Conservation (phyloP, 1,284 basidiomycete species). For the Heterobasidion parviporum region DNA sequence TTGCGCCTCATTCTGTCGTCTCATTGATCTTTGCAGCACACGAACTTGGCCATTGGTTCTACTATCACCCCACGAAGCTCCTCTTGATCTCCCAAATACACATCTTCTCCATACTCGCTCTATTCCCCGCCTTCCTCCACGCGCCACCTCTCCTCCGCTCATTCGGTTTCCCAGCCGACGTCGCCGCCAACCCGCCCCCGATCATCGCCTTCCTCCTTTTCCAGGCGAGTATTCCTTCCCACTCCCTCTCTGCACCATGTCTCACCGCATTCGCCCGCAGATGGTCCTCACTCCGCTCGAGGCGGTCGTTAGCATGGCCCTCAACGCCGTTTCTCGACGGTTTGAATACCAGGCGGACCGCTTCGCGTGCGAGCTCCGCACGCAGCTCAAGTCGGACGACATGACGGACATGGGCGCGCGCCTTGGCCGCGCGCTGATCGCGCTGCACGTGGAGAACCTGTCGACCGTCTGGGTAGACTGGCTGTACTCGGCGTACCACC, state of each 20-base stretch:
- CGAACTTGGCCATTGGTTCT: conserved; percentile 95
- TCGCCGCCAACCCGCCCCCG: conserved; percentile 68
- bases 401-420: conserved; percentile 76
- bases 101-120: conserved; percentile 77
- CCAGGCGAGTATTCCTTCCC: conserved; percentile 36
- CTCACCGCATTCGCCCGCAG: conserved; percentile 21
- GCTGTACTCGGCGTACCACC: conserved; percentile 90
- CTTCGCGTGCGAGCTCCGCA: conserved; percentile 67
- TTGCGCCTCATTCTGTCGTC: conserved; percentile 2
- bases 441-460: conserved; percentile 85
- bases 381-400: conserved; percentile 31
- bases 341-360: conserved; percentile 90
- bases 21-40: conserved; percentile 47
- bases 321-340: conserved; percentile 75
- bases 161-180: conserved; percentile 76
- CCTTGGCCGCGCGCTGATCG: conserved; percentile 71
- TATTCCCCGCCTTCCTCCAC: conserved; percentile 90
- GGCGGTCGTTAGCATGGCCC: conserved; percentile 63
- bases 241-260: neutral
- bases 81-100: conserved; percentile 82
- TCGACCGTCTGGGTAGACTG: conserved; percentile 89
- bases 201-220: conserved; percentile 87
- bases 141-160: conserved; percentile 78
- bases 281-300: conserved; percentile 83
- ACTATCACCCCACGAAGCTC: conserved; percentile 84